These are phyloP conservation scores for Tuber magnatum DNA, from an alignment of 495 filamentous ascomycete species.

Conservation along the genomic window DNA sequence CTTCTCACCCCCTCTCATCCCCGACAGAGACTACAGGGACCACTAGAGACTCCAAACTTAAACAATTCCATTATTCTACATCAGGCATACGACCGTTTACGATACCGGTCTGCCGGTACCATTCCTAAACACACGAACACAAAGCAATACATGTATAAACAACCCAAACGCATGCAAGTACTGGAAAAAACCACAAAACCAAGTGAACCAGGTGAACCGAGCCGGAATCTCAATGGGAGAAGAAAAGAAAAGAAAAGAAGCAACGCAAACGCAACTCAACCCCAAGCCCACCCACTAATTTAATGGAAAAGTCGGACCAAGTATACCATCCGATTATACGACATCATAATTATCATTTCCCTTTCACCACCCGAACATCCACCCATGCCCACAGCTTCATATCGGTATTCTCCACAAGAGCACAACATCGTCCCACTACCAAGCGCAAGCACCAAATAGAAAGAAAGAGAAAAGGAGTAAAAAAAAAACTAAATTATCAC, in stretches of 20 bases:
- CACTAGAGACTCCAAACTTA: too few species aligned
- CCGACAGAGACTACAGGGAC: too few species aligned
- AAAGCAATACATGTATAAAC: neutral
- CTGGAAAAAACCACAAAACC: too few species aligned
- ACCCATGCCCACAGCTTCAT: neutral
- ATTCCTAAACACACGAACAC: neutral
- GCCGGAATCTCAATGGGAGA: too few species aligned
- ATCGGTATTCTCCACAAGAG: neutral
- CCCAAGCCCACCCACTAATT: neutral
- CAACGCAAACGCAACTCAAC: neutral
- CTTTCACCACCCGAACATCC: neutral
- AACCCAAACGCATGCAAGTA: neutral
- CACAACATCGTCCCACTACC: neutral
- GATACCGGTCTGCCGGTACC: too few species aligned
- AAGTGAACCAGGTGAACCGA: too few species aligned
- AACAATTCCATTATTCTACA: too few species aligned
- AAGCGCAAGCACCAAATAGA: neutral
- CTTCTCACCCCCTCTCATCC: too few species aligned
- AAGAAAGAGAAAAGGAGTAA: neutral
- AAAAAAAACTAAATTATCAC: neutral
- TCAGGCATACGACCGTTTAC: too few species aligned
- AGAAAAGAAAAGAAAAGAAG: too few species aligned
- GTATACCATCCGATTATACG: neutral
- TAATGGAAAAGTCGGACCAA: neutral
- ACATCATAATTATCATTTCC: neutral